Conservation (phyloP, 176 grass and related monocot species). For the Oropetium thomaeum region DNA sequence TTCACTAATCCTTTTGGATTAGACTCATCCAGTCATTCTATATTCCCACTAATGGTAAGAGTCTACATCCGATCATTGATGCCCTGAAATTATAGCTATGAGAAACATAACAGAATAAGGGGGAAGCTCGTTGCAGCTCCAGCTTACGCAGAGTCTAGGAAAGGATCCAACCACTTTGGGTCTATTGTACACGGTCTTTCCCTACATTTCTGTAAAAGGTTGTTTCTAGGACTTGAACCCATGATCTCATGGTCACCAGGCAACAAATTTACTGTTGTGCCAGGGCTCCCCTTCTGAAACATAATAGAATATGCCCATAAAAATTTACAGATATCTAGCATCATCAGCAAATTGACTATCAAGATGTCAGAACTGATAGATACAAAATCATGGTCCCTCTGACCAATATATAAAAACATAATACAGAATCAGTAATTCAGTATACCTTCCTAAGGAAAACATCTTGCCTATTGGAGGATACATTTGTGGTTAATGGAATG, state of each 20-base stretch:
- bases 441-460: neutral
- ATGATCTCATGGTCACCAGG: too few relatives aligned
- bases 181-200: too few relatives aligned
- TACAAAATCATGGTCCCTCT: neutral
- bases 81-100: too few relatives aligned
- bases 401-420: neutral
- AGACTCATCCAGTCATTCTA: neutral
- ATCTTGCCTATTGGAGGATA: neutral
- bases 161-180: too few relatives aligned
- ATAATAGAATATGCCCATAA: neutral
- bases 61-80: neutral
- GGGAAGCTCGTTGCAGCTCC: too few relatives aligned
- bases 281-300: too few relatives aligned
- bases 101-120: too few relatives aligned
- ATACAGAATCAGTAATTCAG: neutral
- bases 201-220: too few relatives aligned
- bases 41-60: neutral
- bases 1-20: neutral
- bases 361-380: neutral
- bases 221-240: too few relatives aligned
- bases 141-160: too few relatives aligned
- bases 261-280: too few relatives aligned
- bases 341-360: neutral
- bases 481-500: neutral
- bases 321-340: neutral